Conservation (phyloP, 2,329 filamentous ascomycete species). For the Aspergillus sp. region DNA sequence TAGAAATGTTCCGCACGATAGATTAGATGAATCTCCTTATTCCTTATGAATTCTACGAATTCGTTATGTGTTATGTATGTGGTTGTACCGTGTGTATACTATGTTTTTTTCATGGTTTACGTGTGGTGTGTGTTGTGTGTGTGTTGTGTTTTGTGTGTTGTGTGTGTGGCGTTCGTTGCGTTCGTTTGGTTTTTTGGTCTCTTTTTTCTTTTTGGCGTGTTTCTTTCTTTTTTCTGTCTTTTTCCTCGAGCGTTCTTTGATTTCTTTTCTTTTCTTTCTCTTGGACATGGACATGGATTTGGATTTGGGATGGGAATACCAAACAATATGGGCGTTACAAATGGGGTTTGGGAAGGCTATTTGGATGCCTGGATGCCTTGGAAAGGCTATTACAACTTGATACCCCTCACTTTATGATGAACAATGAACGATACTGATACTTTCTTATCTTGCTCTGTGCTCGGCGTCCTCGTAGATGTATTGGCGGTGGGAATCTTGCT, state of each 20-base stretch:
- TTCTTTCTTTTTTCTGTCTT: slow-evolving; percentile 9
- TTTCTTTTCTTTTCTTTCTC: slow-evolving; percentile 9
- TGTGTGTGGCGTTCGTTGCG: slow-evolving; percentile 16
- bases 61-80: slow-evolving; percentile 32
- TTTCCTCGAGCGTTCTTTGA: slow-evolving; percentile 8
- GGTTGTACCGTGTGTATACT: slow-evolving; percentile 18
- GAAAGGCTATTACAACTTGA: not conserved
- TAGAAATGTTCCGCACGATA: slow-evolving; percentile 31
- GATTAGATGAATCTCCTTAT: slow-evolving; percentile 39
- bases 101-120: slow-evolving; percentile 19
- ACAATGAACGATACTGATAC: not conserved
- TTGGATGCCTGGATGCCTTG: slow-evolving; percentile 5
- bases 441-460: not conserved
- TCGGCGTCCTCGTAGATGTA: too few species aligned
- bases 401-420: not conserved
- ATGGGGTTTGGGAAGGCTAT: slow-evolving; percentile 5
- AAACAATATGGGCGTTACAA: slow-evolving; percentile 1
- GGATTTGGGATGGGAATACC: not conserved
- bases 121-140: slow-evolving; percentile 26
- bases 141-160: slow-evolving; percentile 19
- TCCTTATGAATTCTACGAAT: slow-evolving; percentile 31
- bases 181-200: slow-evolving; percentile 21
- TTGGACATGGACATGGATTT: slow-evolving; percentile 3
- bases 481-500: too few species aligned
- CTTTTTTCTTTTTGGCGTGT: slow-evolving; percentile 9